These are phyloP conservation scores for Malassezia furfur DNA, from an alignment of 1,284 basidiomycete species.

Conservation along the genomic window DNA sequence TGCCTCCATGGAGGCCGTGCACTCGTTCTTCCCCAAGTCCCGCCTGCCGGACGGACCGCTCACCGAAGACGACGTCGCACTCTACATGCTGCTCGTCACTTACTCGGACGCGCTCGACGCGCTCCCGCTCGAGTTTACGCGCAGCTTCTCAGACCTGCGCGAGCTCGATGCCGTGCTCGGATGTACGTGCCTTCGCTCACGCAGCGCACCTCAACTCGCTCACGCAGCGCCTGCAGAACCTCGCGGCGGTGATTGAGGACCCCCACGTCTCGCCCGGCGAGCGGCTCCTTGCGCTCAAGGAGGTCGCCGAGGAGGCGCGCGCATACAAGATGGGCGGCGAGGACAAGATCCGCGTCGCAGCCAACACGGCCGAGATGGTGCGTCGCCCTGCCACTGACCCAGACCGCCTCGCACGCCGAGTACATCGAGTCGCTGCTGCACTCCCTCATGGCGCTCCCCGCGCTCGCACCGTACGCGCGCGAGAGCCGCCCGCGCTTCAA, in stretches of 20 bases:
- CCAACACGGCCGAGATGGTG: constrained; percentile 77
- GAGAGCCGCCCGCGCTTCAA: constrained; percentile 8
- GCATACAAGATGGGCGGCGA: constrained; percentile 89
- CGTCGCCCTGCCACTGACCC: constrained; percentile 23
- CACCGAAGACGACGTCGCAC: constrained; percentile 13
- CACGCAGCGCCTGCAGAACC: constrained; percentile 34
- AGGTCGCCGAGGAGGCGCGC: constrained; percentile 84
- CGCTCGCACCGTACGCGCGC: constrained; percentile 20
- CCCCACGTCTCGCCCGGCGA: constrained; percentile 62
- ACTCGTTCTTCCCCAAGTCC: constrained; percentile 15
- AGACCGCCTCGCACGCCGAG: constrained; percentile 45
- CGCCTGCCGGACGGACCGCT: constrained; percentile 13
- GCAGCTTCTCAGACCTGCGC: constrained; percentile 85
- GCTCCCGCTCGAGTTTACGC: constrained; percentile 83
- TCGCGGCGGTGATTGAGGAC: constrained; percentile 51
- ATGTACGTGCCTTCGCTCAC: not conserved
- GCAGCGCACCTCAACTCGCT: constrained; percentile 37
- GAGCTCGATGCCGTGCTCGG: constrained; percentile 96
- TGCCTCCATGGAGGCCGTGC: constrained; percentile 3
- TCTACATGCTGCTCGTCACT: constrained; percentile 41
- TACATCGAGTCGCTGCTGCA: constrained; percentile 41
- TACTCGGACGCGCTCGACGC: constrained; percentile 74
- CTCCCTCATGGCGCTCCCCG: constrained; percentile 31
- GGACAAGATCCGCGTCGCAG: constrained; percentile 96
- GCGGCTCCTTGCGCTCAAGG: constrained; percentile 73